Evolutionary conservation across 169 alveolate genomes (phyloP), one percentile per base, ranked within the genome.

Genomic region (Cryptosporidium xiaoi): DNA sequence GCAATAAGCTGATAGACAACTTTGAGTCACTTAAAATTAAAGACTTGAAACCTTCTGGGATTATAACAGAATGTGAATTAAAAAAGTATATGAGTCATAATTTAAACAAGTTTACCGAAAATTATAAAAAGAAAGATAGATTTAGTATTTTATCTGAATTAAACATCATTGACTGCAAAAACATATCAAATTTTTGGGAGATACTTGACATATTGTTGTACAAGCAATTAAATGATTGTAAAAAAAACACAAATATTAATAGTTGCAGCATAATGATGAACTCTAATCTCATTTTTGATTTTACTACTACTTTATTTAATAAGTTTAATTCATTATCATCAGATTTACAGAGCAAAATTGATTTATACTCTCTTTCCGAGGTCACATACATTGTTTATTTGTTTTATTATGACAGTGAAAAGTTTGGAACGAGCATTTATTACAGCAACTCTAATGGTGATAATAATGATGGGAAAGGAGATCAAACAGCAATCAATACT

Each of bases 231-330:
- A 53, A 53, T 53, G 10, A 53, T 5, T 53, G 29, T 20, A 34
- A 34, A 3, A 6, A 10, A 16, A 65, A 34, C 2, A 5, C 18
- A 44, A 31, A 29, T 29, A n/a, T 36, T n/a, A 8, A 2, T 15
- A 6, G 5, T 12, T 44, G n/a, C 24, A 48, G 62, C 4, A 69
- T 69, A 33, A 10, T 69, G 2, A 20, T 55, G n/a, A 69, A 69
- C 50, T 69, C 83, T 12, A 69, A 56, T 40, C 29, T 69, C 15
- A 53, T 69, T 15, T 69, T 69, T 56, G 56, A 12, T 13, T 56
- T 69, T 1, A 6, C 50, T 24, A 16, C 50, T 2, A 53, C 51
- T 2, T 18, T 69, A 33, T 69, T 51, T 40, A 51, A 34, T 10
- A 10, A 36, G 40, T 66, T 44, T 50, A 66, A 48, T n/a, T 15